phyloP scores from a whole-genome alignment of 129 eudicot species.

The Helichrysum umbraculigerum region DNA sequence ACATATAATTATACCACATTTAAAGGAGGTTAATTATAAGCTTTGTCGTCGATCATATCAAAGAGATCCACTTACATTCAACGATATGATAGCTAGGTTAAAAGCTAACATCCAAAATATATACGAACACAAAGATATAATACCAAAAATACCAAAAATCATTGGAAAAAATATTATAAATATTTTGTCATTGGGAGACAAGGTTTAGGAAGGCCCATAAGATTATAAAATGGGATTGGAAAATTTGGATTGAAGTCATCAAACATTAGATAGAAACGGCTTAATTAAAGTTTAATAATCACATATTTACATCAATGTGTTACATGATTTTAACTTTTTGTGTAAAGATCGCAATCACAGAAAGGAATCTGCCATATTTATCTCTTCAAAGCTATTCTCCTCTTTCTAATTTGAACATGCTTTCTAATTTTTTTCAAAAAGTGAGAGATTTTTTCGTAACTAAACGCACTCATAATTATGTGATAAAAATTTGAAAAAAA shows the following conservation, averaged over 20 bases:
- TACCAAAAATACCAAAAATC: background rate
- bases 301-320: background rate
- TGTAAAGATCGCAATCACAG: background rate
- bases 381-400: background rate
- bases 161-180: background rate
- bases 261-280: background rate
- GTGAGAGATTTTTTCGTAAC: too few species aligned
- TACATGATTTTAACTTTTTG: background rate
- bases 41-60: too few species aligned
- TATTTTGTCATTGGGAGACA: background rate
- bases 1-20: background rate
- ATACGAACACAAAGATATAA: background rate
- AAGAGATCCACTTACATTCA: background rate
- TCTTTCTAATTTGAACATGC: background rate
- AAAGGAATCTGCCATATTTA: background rate
- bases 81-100: background rate
- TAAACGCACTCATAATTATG: too few species aligned
- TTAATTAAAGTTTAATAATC: too few species aligned
- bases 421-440: too few species aligned
- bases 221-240: background rate
- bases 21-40: background rate
- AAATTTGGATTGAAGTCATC: background rate
- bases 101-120: background rate
- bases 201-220: background rate
- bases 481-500: too few species aligned